Conservation (phyloP, 352 stramenopile genomes). For the Phytopythium helicoides region DNA sequence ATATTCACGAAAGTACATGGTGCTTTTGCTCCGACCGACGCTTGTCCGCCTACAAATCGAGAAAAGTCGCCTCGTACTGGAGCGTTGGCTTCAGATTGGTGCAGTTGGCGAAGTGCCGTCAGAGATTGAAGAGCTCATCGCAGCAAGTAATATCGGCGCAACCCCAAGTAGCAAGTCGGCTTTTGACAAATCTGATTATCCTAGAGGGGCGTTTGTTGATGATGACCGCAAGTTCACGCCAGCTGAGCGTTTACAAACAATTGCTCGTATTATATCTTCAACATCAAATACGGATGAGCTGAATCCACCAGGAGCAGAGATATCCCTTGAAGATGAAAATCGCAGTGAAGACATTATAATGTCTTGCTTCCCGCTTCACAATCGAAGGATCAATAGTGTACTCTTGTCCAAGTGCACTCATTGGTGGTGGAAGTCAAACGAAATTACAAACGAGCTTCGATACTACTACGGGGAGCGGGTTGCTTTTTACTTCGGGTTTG, state of each 20-base stretch:
- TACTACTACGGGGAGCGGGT: slow-evolving; percentile 85
- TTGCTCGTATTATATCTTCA: slow-evolving; percentile 85
- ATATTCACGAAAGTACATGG: slow-evolving; percentile 81
- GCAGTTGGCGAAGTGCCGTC: slow-evolving; percentile 82
- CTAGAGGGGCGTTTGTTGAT: slow-evolving; percentile 10
- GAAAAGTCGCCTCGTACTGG: slow-evolving; percentile 74
- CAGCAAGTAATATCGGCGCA: slow-evolving; percentile 65
- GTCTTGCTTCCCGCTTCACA: slow-evolving; percentile 84
- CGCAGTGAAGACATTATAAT: slow-evolving; percentile 69
- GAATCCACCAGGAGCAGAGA: slow-evolving; percentile 74
- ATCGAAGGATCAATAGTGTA: slow-evolving; percentile 69
- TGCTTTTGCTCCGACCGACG: slow-evolving; percentile 65
- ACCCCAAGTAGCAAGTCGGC: slow-evolving; percentile 23
- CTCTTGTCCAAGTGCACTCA: slow-evolving; percentile 64
- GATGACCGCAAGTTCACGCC: slow-evolving; percentile 80
- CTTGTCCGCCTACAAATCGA: slow-evolving; percentile 67
- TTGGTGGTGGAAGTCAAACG: slow-evolving; percentile 76
- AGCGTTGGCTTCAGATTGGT: slow-evolving; percentile 85
- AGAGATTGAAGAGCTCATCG: slow-evolving; percentile 85
- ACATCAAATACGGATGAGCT: slow-evolving; percentile 65
- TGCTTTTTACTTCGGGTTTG: slow-evolving; percentile 85
- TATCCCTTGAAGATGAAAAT: slow-evolving; percentile 79
- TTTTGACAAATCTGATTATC: slow-evolving; percentile 2
- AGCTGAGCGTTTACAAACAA: slow-evolving; percentile 80
- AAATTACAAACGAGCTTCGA: slow-evolving; percentile 83